A percentile compares a stretch with the other conserved stretches of the same genome.
phyloP scores from a whole-genome alignment of 805 yeast species.

The Cyberlindnera nakhonratchasimensis region DNA sequence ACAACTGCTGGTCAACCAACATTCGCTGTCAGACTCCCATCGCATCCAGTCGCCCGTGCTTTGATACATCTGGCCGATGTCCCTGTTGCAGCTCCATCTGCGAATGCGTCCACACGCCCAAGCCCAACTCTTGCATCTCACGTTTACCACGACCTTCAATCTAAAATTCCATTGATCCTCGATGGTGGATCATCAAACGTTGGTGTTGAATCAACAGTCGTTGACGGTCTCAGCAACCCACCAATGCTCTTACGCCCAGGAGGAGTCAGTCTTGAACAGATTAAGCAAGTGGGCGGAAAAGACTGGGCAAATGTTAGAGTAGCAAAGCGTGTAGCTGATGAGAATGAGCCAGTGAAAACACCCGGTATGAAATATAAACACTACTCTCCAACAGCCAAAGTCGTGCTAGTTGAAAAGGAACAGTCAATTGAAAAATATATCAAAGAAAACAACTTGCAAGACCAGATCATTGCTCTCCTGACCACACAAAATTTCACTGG shows the following conservation, averaged over 20 bases:
- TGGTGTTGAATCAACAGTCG: constrained; percentile 92
- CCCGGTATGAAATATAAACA: constrained; percentile 99
- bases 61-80: constrained; percentile 77
- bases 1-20: constrained; percentile 90
- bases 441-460: constrained; percentile 21
- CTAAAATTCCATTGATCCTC: constrained; percentile 74
- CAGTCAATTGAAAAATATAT: constrained; percentile 28
- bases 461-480: constrained; percentile 48
- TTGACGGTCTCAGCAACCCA: constrained; percentile 82
- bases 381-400: constrained; percentile 88
- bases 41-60: constrained; percentile 86
- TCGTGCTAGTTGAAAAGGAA: constrained; percentile 56
- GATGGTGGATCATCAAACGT: constrained; percentile 90
- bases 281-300: constrained; percentile 60
- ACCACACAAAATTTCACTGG: constrained; percentile 33
- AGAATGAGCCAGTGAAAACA: constrained; percentile 75
- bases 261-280: constrained; percentile 80
- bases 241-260: constrained; percentile 94
- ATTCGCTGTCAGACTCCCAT: constrained; percentile 88
- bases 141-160: constrained; percentile 75
- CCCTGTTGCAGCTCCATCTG: constrained; percentile 97
- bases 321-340: constrained; percentile 59
- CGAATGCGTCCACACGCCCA: constrained; percentile 93
- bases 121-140: constrained; percentile 89
- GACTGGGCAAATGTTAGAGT: constrained; percentile 61